Evolutionary conservation across 345 rosid genomes (phyloP), one percentile per base, ranked within the genome.

Genomic region (Lumnitzera littorea): DNA sequence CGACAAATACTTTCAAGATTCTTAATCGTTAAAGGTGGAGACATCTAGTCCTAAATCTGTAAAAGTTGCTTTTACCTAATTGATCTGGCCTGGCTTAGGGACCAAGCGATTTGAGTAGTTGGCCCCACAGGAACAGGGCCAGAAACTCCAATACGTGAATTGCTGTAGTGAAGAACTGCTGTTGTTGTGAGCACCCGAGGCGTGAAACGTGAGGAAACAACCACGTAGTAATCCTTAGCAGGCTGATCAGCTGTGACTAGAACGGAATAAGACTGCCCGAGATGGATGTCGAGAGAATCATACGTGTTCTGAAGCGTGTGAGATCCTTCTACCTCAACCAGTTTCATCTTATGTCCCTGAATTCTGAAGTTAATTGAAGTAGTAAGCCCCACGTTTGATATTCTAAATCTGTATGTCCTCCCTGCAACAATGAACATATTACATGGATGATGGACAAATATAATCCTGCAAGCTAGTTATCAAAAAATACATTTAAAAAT

Each of bases 271-370:
- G 95, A 82, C 70, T 94, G 97, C 16, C 99, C 99, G 0, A 88
- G 78, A 70, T 94, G 99, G 72, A 94, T 62, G 60, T 94, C 99
- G 8, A 94, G 82, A 60, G 87, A 73, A 9, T 77, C 51, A 50
- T 84, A 87, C 46, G 75, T 72, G 67, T 73, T 88, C 68, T 94
- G 99, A 23, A 87, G 57, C 5, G 97, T 88, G 67, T 94, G 97
- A 24, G 96, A 86, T 41, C 99, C 99, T 74, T 94, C 99, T 1
- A 86, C 96, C 74, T 92, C 99, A 12, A 94, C 75, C 54, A 92
- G 66, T 74, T 84, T 89, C 90, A 92, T 70, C 16, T 62, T 74
- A 78, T 92, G 98, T 31, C 91, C 91, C 51, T 92, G 96, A 60
- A 92, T 89, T 51, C 96, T 76, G 69, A 92, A 89, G 72, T 92